Percentiles rank a stretch among this genome's conserved stretches.
phyloP scores from a whole-genome alignment of 306 rosid genomes.

The Pyrus bretschneideri region DNA sequence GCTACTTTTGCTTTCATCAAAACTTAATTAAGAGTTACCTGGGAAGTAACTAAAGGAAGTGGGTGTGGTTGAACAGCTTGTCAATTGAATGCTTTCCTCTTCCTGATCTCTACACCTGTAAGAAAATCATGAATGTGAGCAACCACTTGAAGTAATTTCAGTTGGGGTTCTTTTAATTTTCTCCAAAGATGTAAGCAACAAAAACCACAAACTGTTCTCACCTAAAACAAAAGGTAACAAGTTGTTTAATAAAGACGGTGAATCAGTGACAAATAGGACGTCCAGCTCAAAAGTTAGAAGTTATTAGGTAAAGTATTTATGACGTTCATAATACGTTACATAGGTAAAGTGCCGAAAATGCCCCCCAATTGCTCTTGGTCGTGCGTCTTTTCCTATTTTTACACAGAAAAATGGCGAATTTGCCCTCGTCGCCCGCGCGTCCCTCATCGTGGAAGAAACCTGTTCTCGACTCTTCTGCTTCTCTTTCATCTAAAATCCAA shows the following conservation, averaged over 20 bases:
- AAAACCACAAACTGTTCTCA: neutral
- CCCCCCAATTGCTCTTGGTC: too few species aligned
- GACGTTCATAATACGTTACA: too few species aligned
- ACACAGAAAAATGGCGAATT: accelerated
- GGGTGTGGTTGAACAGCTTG: neutral
- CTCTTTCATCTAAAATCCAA: too few species aligned
- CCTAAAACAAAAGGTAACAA: neutral
- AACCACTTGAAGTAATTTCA: slow-evolving; percentile 12
- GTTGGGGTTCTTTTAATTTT: neutral
- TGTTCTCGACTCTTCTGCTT: too few species aligned
- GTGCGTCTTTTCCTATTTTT: too few species aligned
- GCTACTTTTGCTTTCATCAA: neutral
- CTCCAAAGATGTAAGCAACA: neutral
- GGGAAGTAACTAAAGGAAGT: neutral
- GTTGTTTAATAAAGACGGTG: neutral
- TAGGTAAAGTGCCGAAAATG: too few species aligned
- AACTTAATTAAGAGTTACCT: neutral
- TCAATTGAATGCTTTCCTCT: slow-evolving; percentile 19
- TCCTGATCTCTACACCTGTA: neutral
- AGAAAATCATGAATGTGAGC: slow-evolving; percentile 26
- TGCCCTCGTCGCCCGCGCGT: too few species aligned
- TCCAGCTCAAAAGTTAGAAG: neutral
- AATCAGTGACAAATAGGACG: neutral
- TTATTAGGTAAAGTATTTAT: too few species aligned
- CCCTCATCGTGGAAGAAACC: too few species aligned